Base-by-base conservation (phyloP, 352 stramenopile genomes). In the Poterioochromonas sp. region DNA sequence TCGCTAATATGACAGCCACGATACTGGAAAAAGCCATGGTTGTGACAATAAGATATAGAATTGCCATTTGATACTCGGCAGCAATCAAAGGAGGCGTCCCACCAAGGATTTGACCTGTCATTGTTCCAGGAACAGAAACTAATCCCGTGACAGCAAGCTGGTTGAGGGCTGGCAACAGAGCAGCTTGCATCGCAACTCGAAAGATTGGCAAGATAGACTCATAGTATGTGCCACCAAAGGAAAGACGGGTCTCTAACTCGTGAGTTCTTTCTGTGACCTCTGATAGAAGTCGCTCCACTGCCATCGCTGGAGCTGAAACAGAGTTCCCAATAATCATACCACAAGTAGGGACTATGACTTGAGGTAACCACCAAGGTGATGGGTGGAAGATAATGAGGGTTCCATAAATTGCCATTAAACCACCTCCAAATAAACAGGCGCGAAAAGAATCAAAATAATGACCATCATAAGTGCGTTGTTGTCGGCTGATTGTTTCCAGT, bases 61-160 rank as follows among this genome's bases (percentile, higher is more conserved):
- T 71, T 15, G 62, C 62, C 34, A 71, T 44, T 71, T 71, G 62
- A 43, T 44, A 71, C 62, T 71, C 18, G 12, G 62, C 62, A 71
- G 62, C 62, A 29, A 43, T 47, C 3, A 3, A 5, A 71, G 62
- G 62, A 29, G 29, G 12, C 5, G 62, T 43, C 3, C 62, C 62
- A n/a, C 62, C 62, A 29, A 71, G 34, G 11, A 71, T 12, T 47
- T 71, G 62, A 71, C 62, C 62, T 32, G 62, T 71, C 62, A 71
- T 71, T 29, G 41, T 71, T 26, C 62, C 62, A 41, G 62, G 62
- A 15, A 71, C 41, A 47, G 12, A 43, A 47, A 71, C 62, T 26
- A 71, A 29, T 44, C 62, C 62, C 11, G 41, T 43, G 26, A 71
- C 41, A 29, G 62, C 32, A 8, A 71, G 3, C 39, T 35, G 11